Evolutionary conservation across 805 yeast genomes (phyloP).

Genomic region (Yamadazyma ubonensis): DNA sequence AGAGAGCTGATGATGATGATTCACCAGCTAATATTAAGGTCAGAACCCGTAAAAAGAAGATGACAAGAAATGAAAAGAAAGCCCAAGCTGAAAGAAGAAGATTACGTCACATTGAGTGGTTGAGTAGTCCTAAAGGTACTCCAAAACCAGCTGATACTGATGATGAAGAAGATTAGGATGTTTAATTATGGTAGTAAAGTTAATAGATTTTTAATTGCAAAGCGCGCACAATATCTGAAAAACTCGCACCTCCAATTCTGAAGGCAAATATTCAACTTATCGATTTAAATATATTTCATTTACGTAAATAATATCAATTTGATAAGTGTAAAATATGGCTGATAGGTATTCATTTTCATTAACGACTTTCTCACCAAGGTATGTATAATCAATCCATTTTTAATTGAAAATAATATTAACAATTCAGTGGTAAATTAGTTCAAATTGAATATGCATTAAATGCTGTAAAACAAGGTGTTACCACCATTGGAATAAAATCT

Average conservation of each 20-base stretch:
- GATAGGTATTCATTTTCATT: conserved; percentile 97
- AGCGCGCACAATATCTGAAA: not conserved
- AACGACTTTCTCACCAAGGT: conserved; percentile 97
- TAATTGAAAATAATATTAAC: conserved; percentile 12
- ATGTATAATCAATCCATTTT: conserved; percentile 28
- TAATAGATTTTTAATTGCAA: not conserved
- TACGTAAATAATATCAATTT: not conserved
- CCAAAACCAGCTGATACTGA: conserved; percentile 94
- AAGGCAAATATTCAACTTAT: not conserved
- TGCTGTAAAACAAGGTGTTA: conserved; percentile 97
- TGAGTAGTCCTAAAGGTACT: conserved; percentile 95
- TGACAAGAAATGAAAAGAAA: conserved; percentile 96
- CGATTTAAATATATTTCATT: not conserved
- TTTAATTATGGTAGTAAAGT: not conserved
- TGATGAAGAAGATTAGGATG: conserved; percentile 68
- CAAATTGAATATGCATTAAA: conserved; percentile 97
- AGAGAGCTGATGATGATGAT: conserved; percentile 68
- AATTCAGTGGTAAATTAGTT: conserved; percentile 83
- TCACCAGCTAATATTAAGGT: conserved; percentile 97
- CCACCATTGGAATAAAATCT: conserved; percentile 90
- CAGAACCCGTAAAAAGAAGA: conserved; percentile 88
- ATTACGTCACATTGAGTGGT: conserved; percentile 91
- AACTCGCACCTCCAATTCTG: conserved; percentile 1
- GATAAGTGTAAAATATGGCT: conserved; percentile 66
- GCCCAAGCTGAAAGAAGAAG: conserved; percentile 90